Percentiles rank a stretch among this genome's conserved stretches.
These are phyloP conservation scores for Thalassiosira mediterranea DNA, from an alignment of 352 stramenopile species.

Conservation along the genomic window DNA sequence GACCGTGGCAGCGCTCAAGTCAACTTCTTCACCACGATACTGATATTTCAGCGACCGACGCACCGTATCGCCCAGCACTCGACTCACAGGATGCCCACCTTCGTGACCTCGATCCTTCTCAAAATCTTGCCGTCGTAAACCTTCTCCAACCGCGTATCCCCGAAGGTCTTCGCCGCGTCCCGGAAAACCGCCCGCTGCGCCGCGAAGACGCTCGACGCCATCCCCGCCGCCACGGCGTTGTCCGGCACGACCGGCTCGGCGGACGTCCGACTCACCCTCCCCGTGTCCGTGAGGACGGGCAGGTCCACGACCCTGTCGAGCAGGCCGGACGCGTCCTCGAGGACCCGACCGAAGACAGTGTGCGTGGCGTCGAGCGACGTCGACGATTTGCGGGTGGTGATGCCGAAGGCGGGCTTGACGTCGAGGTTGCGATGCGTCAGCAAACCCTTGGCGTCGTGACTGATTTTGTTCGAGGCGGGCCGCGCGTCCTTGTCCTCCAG, in stretches of 20 bases:
- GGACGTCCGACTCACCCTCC: conserved; percentile 36
- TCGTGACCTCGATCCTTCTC: conserved; percentile 76
- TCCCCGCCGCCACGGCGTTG: conserved; percentile 31
- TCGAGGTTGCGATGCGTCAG: conserved; percentile 79
- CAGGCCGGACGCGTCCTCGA: conserved; percentile 62
- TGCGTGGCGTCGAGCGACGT: conserved; percentile 67
- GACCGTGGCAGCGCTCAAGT: no score
- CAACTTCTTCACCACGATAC: no score
- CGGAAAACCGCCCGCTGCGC: conserved; percentile 76
- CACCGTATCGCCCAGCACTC: no score
- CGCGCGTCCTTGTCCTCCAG: conserved; percentile 47
- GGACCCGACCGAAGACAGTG: conserved; percentile 77
- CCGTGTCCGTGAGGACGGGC: conserved; percentile 45
- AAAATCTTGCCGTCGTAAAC: conserved; percentile 82
- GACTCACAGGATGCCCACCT: conserved; percentile 66
- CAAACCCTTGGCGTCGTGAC: conserved; percentile 66
- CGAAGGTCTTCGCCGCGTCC: conserved; percentile 73
- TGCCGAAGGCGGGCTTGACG: conserved; percentile 68
- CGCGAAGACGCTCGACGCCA: conserved; percentile 68
- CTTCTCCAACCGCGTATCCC: conserved; percentile 75
- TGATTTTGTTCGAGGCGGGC: conserved; percentile 22
- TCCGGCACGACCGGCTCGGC: conserved; percentile 21
- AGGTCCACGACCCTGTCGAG: conserved; percentile 69
- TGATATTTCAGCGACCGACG: not conserved
- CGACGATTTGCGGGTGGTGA: conserved; percentile 66